Evolutionary conservation across 2,329 filamentous ascomycete genomes (phyloP), one percentile per base, ranked within the genome.

Genomic region (Emergomyces orientalis): DNA sequence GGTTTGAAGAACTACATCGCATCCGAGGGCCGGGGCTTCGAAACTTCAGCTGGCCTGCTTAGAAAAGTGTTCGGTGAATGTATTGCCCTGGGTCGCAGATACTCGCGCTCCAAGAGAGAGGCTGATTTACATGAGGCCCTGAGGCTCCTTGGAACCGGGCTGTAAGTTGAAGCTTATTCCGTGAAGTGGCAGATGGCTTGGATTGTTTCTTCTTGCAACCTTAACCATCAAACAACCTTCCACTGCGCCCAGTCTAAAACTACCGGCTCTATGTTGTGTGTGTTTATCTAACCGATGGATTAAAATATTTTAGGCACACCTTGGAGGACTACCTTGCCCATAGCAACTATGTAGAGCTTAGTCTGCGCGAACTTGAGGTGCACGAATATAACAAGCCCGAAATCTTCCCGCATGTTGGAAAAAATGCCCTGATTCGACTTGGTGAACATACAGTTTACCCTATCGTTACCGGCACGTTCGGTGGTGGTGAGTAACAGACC

Each of bases 1-100:
- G 82, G 83, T 39, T 71, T 96, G 77, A 97, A 97, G 79, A 94
- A 92, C 74, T 97, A 97, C 77, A 97, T 97, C 75, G 91, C 92
- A 47, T 91, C 91, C 66, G 92, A 97, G 74, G 79, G 84, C 59
- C 77, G 83, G 63, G 84, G 85, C 55, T 94, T 95, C 73, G 89
- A 89, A 77, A 96, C 89, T 54, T 96, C 90, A 58, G 88, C 91
- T 63, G 80, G 82, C 57, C 86, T 95, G 70, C 84, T 96, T 64
- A 85, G 89, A 61, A 82, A 84, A 65, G 84, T 95, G 1, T 90
- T 96, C 66, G 77, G 81, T 55, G 81, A 83, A 65, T 90, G 85
- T 70, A 91, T 96, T 69, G 82, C 93, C 69, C 84, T 94, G n/a
- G 92, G 86, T 52, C 88, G 90, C 64, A 82, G 81, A 56, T 96